Base-by-base conservation (phyloP, 2,329 filamentous ascomycete genomes). In the Microcyclosporella mali region DNA sequence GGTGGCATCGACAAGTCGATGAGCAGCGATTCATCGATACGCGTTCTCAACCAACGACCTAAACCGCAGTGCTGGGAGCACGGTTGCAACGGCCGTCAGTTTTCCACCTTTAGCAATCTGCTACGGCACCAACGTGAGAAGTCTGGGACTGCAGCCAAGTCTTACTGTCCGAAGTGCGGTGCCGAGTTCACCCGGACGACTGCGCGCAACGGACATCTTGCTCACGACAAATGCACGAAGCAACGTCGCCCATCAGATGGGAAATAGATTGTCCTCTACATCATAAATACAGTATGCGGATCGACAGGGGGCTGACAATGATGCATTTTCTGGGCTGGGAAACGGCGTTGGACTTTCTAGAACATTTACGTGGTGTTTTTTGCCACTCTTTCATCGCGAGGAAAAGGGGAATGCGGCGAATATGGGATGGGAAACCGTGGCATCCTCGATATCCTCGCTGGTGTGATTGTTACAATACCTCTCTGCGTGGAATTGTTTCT, bases 31-130 rank as follows among this genome's bases (percentile, higher is more conserved):
- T 52, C 56, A 12, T 56, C 60, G 12, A 59, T 61, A 41, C 53
- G 62, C 16, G 59, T 64, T 9, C 51, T 62, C 27, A 63, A 61
- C 51, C 57, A 63, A 37, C 58, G 64, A 29, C 88, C 88, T n/a
- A 94, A 94, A 68, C 88, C 89, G 34, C 88, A 94, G 63, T 95
- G 90, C 66, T 97, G 87, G 86, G 90, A 95, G 48, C 90, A 97
- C 60, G 90, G 89, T 9, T 97, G 90, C 72, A 95, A 95, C 58
- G 90, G 90, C 15, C 82, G 89, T 21, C 86, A 94, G 59, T 97
- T 97, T 61, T 94, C 88, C 14, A 95, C 90, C 3, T 95, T 95
- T 63, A 95, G 88, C 76, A 95, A 95, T 62, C 77, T 95, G 3
- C 72, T 95, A 29, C 78, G 90, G 50, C 90, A 97, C 64, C 89